Evolutionary conservation across 2,329 filamentous ascomycete genomes (phyloP).

Genomic region (Paecilomyces formosus): DNA sequence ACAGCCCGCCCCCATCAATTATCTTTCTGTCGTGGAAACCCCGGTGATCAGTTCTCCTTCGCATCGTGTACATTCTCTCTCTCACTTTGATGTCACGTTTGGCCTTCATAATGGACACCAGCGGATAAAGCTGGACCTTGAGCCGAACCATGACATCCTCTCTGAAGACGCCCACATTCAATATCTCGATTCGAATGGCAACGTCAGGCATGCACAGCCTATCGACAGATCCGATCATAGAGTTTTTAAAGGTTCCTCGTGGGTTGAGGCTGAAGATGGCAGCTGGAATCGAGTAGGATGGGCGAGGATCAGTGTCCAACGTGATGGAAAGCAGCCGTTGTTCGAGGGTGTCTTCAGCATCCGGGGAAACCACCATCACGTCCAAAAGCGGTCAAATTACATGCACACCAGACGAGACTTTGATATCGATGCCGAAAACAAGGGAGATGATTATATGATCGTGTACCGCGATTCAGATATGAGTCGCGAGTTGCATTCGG

Average conservation of each 20-base stretch:
- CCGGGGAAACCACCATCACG: slow-evolving; percentile 74
- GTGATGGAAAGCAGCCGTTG: slow-evolving; percentile 68
- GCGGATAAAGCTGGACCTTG: slow-evolving; percentile 68
- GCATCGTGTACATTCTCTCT: slow-evolving; percentile 70
- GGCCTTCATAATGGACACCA: slow-evolving; percentile 59
- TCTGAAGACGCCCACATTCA: slow-evolving; percentile 66
- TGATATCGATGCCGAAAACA: slow-evolving; percentile 58
- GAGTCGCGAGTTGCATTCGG: slow-evolving; percentile 40
- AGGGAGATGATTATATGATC: slow-evolving; percentile 70
- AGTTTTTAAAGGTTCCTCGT: slow-evolving; percentile 76
- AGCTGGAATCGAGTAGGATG: slow-evolving; percentile 79
- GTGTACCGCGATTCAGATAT: slow-evolving; percentile 91
- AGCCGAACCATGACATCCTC: slow-evolving; percentile 88
- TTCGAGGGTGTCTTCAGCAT: slow-evolving; percentile 89
- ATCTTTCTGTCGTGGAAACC: slow-evolving; percentile 66
- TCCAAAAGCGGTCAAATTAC: slow-evolving; percentile 71
- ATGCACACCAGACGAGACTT: slow-evolving; percentile 60
- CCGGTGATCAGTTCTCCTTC: slow-evolving; percentile 70
- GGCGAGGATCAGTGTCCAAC: slow-evolving; percentile 71
- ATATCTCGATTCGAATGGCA: slow-evolving; percentile 65
- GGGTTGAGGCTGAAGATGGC: slow-evolving; percentile 54
- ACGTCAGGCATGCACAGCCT: slow-evolving; percentile 56
- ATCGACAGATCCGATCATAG: slow-evolving; percentile 68
- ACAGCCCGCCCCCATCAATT: slow-evolving; percentile 67
- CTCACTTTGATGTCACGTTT: slow-evolving; percentile 80